Percentiles rank a stretch among this genome's conserved stretches.
These are phyloP conservation scores for Fistulinella prunicolor DNA, from an alignment of 768 basidiomycete genomes.

Conservation along the genomic window DNA sequence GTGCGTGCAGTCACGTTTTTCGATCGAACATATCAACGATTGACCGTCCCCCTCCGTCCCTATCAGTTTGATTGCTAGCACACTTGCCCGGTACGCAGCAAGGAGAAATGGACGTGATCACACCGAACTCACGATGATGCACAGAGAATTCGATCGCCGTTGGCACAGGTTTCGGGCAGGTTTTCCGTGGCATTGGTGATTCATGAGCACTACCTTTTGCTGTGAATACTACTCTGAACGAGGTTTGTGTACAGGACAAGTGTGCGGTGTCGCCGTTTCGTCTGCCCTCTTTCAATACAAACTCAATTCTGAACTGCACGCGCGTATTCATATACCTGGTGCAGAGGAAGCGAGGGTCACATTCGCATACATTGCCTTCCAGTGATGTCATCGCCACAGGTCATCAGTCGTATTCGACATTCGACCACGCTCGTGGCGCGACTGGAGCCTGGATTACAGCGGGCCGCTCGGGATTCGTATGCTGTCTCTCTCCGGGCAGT, in stretches of 20 bases:
- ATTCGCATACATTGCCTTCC: too few species aligned
- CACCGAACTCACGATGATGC: background rate
- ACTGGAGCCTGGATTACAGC: slow-evolving; percentile 15
- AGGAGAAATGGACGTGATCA: background rate
- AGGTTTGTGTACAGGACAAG: slow-evolving; percentile 10
- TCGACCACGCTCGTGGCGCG: too few species aligned
- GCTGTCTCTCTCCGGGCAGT: slow-evolving; percentile 19
- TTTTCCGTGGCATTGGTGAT: slow-evolving; percentile 22
- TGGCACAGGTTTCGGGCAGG: slow-evolving; percentile 24
- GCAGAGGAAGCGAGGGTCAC: slow-evolving; percentile 8
- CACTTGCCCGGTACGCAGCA: slow-evolving; percentile 1
- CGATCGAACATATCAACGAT: too few species aligned
- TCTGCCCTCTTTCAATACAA: too few species aligned
- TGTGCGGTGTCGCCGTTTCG: slow-evolving; percentile 19
- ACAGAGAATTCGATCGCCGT: slow-evolving; percentile 20
- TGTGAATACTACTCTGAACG: too few species aligned
- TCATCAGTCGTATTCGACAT: too few species aligned
- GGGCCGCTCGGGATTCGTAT: slow-evolving; percentile 18
- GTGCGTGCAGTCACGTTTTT: slow-evolving; percentile 5
- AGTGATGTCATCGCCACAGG: too few species aligned
- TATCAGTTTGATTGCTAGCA: slow-evolving; percentile 6
- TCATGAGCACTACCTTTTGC: background rate
- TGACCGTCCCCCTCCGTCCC: too few species aligned
- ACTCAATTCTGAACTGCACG: slow-evolving; percentile 13
- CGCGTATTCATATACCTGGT: slow-evolving; percentile 11